Conservation (phyloP, 305 asterid species). For the Fraxinus sp. region DNA sequence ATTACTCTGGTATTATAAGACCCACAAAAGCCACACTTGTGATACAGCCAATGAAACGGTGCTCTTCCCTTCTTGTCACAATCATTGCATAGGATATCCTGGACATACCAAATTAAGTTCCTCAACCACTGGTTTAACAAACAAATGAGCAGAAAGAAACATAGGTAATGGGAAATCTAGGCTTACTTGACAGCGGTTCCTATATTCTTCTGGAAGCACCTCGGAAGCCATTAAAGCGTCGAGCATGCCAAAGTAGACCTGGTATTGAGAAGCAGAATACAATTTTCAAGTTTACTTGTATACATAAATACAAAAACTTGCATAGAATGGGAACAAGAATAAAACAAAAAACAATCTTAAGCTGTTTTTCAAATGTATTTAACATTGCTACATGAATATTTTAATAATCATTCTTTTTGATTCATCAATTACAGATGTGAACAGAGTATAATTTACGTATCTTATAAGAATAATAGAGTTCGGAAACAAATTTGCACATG, state of each 20-base stretch:
- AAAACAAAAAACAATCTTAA: neutral
- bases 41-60: constrained; percentile 90
- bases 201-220: constrained; percentile 87
- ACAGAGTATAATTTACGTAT: neutral
- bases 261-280: constrained; percentile 13
- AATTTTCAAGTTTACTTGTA: neutral
- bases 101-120: constrained; percentile 11
- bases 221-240: constrained; percentile 94
- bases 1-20: constrained; percentile 89
- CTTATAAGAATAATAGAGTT: neutral
- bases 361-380: neutral
- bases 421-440: neutral
- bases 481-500: neutral
- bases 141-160: neutral
- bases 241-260: constrained; percentile 98
- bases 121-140: neutral
- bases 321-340: neutral
- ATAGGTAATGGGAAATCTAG: neutral
- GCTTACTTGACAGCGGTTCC: constrained; percentile 76
- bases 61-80: constrained; percentile 79
- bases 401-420: neutral
- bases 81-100: constrained; percentile 92
- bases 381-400: neutral
- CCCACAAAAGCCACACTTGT: constrained; percentile 80
- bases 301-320: neutral